phyloP scores from a whole-genome alignment of 495 filamentous ascomycete genomes.

The Pyrenula massariospora region DNA sequence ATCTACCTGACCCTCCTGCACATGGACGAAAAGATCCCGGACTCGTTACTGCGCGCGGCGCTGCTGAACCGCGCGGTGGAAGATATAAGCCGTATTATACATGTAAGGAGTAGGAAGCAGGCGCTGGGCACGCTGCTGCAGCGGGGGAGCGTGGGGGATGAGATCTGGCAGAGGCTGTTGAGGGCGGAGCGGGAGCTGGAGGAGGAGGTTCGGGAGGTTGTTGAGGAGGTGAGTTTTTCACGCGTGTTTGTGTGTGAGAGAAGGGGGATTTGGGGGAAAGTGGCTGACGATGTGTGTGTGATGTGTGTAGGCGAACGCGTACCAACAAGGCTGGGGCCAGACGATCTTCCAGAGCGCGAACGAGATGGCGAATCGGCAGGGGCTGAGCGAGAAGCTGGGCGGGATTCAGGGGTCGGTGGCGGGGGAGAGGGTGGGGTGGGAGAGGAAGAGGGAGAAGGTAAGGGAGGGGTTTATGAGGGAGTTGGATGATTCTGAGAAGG shows the following conservation, averaged over 20 bases:
- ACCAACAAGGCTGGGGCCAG: constrained; percentile 77
- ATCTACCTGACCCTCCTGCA: constrained; percentile 90
- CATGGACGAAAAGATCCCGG: constrained; percentile 57
- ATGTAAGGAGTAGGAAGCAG: constrained; percentile 73
- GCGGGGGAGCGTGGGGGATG: constrained; percentile 87
- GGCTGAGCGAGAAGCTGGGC: constrained; percentile 46
- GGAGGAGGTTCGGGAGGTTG: constrained; percentile 86
- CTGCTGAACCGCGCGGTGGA: constrained; percentile 80
- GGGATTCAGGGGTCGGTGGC: constrained; percentile 55
- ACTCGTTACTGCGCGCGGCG: constrained; percentile 81
- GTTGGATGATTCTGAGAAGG: constrained; percentile 40
- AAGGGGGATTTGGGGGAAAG: too few relatives aligned
- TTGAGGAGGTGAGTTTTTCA: constrained; percentile 69
- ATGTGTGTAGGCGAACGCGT: constrained; percentile 63
- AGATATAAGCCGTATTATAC: constrained; percentile 81
- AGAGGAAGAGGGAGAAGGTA: constrained; percentile 63
- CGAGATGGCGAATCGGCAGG: constrained; percentile 62
- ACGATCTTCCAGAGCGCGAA: constrained; percentile 91
- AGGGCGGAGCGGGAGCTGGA: constrained; percentile 96
- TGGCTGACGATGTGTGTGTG: too few relatives aligned
- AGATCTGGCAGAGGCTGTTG: constrained; percentile 85
- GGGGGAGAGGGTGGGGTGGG: constrained; percentile 82
- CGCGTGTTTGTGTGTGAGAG: too few relatives aligned
- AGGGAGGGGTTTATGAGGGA: constrained; percentile 77
- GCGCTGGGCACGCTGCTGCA: constrained; percentile 73